Evolutionary conservation across 805 yeast species (phyloP), one percentile per base, ranked within the genome.

Genomic region (Nakazawaea peltata): DNA sequence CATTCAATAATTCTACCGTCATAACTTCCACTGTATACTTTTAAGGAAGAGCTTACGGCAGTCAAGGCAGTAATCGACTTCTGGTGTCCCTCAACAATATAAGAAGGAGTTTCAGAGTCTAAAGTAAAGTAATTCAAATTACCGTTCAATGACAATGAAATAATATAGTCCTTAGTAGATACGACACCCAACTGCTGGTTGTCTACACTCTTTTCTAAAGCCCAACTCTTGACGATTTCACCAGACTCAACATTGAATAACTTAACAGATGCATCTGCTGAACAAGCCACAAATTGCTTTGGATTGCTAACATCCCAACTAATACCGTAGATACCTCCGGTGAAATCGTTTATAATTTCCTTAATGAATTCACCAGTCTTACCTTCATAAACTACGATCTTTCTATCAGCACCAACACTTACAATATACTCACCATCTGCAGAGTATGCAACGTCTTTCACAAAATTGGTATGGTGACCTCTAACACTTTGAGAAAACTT

Each of bases 341-440:
- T 67, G 47, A 90, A 90, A 4, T 71, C 73, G 31, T 57, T 57
- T 26, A 54, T 62, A 19, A 77, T 52, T 46, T 68, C 71, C 36
- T 68, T 66, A 13, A 78, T 36, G 44, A 69, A 73, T 34, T 83
- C 95, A 26, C 97, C 97, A 5, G 83, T 72, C 45, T 79, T 77
- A 16, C 97, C 97, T 43, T 90, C 94, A 55, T 85, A 92, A 7
- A 88, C 54, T 23, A 71, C 81, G 38, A 85, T 73, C 32, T 66
- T 60, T 44, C 94, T 73, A 57, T 92, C 97, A 21, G 90, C 74
- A 16, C 97, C 95, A 3, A 81, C 95, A 47, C 86, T 74, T 8
- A 80, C 80, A 10, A 84, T 68, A 52, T 61, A 68, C 36, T 70
- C 69, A 16, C 97, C 97, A 47, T 78, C 81, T 16, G 88, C 86